phyloP scores from a whole-genome alignment of 164 flowering plant genomes.

The Liquidambar formosana region DNA sequence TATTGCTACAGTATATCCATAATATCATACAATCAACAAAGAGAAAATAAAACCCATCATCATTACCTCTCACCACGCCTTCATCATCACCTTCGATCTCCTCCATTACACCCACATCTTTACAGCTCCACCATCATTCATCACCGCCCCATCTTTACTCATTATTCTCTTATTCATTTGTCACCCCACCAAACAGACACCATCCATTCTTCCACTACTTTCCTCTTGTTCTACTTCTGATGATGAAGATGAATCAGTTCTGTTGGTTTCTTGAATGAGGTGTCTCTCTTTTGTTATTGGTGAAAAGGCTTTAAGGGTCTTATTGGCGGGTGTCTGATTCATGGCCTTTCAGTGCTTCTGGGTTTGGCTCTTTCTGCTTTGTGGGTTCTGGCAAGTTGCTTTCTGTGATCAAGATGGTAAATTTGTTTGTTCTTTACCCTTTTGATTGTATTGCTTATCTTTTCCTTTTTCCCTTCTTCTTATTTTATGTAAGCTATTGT shows the following conservation, averaged over 20 bases:
- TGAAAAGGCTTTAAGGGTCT: not conserved
- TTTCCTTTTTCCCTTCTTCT: not conserved
- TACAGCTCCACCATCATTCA: not conserved
- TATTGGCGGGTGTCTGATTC: not conserved
- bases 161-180: not conserved
- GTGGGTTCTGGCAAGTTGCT: constrained; percentile 16
- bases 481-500: not conserved
- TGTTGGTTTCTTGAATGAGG: not conserved
- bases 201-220: not conserved
- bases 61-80: constrained; percentile 8
- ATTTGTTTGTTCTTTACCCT: not conserved
- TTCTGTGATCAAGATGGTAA: constrained; percentile 64
- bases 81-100: constrained; percentile 3
- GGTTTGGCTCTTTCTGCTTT: constrained; percentile 30
- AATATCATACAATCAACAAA: not conserved
- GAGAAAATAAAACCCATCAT: not conserved
- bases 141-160: too few species aligned
- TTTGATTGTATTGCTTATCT: not conserved
- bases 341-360: constrained; percentile 39
- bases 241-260: not conserved
- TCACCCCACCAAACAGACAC: not conserved
- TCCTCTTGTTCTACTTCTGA: too few species aligned
- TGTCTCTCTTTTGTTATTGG: not conserved
- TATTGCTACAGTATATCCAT: not conserved
- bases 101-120: not conserved